Base-by-base conservation (phyloP, 148 eudicot species). In the Silene conica region DNA sequence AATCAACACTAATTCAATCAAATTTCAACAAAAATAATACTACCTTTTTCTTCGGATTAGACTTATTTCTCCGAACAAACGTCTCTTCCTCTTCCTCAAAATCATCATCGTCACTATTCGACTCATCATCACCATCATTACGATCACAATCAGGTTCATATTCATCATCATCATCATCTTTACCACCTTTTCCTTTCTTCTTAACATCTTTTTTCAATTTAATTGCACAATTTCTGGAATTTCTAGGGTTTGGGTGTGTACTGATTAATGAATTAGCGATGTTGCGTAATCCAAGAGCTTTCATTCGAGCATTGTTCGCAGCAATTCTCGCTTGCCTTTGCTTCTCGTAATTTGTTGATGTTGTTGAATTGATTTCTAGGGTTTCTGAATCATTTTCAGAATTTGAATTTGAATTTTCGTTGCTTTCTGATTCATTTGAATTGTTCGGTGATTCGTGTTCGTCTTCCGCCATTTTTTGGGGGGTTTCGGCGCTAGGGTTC, bases 251-350 rank as follows among this genome's bases (percentile, higher is more conserved):
- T 19, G 28, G 74, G 1, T 57, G 59, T 23, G 79, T 69, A 73
- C 84, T 77, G 85, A 85, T 80, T 5, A 90, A 74, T 6, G 89
- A 84, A 81, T 64, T 78, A 1, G 89, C 94, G 75, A 84, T 82
- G 52, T 82, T 89, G 5, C 54, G 78, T 82, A 91, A 80, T 1
- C 98, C 96, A 82, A 91, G 13, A 1, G 90, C 86, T 56, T 87
- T 87, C 90, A 91, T 86, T 81, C 91, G 85, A 1, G 82, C 89
- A 58, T 70, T 89, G 70, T 91, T 93, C 58, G 85, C 89, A 8
- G 88, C 86, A 28, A 93, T 90, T 63, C 86, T 85, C 67, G 76
- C 76, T 85, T 80, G 19, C 59, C 98, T 86, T 80, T 84, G 85
- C 64, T 69, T 86, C 82, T 93, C 98, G 70, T 93, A 93, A 13